Percentiles rank a stretch among this genome's conserved stretches.
phyloP scores from a whole-genome alignment of 2,329 filamentous ascomycete genomes.

The Colletotrichum sp. region DNA sequence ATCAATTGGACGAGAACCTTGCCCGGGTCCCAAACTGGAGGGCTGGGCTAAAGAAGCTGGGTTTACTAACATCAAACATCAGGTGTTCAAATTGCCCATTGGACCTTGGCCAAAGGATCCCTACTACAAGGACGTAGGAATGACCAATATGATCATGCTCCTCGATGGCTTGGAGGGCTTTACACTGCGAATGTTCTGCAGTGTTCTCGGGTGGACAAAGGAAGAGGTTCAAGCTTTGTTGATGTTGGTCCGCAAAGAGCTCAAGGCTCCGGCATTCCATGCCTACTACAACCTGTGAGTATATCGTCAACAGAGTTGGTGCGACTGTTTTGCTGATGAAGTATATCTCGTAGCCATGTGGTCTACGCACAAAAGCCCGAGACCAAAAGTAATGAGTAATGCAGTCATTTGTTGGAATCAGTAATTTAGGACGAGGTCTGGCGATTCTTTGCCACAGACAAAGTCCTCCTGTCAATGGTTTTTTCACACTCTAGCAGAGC shows the following conservation, averaged over 20 bases:
- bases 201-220: conserved; percentile 31
- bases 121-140: conserved; percentile 25
- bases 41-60: conserved; percentile 40
- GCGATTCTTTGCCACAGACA: not conserved
- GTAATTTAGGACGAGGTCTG: not conserved
- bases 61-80: conserved; percentile 37
- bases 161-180: conserved; percentile 28
- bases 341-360: conserved; percentile 2
- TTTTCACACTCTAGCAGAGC: not conserved
- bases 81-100: conserved; percentile 37
- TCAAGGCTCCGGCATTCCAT: conserved; percentile 28
- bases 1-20: not conserved
- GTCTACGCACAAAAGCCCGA: conserved; percentile 21
- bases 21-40: conserved; percentile 25
- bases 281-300: conserved; percentile 26
- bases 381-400: not conserved
- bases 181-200: conserved; percentile 31
- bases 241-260: conserved; percentile 31
- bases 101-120: conserved; percentile 33
- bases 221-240: conserved; percentile 31
- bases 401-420: not conserved
- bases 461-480: not conserved
- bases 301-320: not conserved
- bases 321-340: not conserved
- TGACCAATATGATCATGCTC: conserved; percentile 11